Base-by-base conservation (phyloP, 2,329 filamentous ascomycete species). In the Xenoacremonium recifei region DNA sequence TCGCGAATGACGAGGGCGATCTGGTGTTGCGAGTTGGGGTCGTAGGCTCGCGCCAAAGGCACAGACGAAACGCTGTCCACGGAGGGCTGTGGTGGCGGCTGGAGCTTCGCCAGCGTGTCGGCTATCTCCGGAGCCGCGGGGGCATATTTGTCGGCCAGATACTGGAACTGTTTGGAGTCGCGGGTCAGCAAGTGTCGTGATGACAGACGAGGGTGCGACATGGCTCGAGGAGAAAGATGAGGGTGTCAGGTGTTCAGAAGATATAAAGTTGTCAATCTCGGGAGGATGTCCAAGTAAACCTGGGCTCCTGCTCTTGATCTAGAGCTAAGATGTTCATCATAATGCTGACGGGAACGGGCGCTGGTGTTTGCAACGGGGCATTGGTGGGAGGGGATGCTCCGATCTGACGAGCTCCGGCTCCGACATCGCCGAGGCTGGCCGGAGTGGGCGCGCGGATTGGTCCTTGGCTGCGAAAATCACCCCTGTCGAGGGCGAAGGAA, bases 301-400 rank as follows among this genome's bases (percentile, higher is more conserved):
- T 58, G 48, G 50, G 48, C 50, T 61, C 75, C 71, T 79, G 75
- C 82, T 88, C 77, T 75, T 84, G 85, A 87, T 89, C 85, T 89
- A 89, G 85, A 89, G 85, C 85, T 89, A 88, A 85, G 7, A 34
- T 63, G 62, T 46, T 65, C 59, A 58, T 68, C 66, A 69, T 69
- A 65, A 69, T 63, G 50, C 54, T 61, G 55, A 55, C 55, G 43
- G n/a, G n/a, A n/a, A n/a, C n/a, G n/a, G n/a, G n/a, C n/a, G n/a
- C n/a, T n/a, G n/a, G n/a, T n/a, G n/a, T n/a, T n/a, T n/a, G n/a
- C n/a, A n/a, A n/a, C n/a, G n/a, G n/a, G n/a, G n/a, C n/a, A n/a
- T n/a, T n/a, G n/a, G n/a, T n/a, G n/a, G n/a, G n/a, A n/a, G n/a
- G n/a, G n/a, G n/a, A n/a, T 35, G 35, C 21, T 42, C 21, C 44